Evolutionary conservation across 2,329 filamentous ascomycete species (phyloP), one percentile per base, ranked within the genome.

Genomic region (Ascochyta viciae-villosae): DNA sequence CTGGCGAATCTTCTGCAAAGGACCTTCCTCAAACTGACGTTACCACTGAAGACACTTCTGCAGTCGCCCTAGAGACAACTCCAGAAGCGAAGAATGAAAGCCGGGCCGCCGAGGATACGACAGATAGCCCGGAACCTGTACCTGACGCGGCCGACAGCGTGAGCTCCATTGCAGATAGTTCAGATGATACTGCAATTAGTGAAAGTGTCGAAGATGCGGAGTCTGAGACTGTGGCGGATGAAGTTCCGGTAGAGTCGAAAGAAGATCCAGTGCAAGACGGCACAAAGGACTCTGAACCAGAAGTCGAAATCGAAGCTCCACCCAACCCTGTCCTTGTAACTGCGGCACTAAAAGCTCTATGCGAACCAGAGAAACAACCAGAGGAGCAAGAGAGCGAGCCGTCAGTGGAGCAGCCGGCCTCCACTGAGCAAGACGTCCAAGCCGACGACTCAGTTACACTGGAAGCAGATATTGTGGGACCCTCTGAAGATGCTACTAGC

Each of bases 301-400:
- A 44, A 29, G 40, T 38, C 19, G 49, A 27, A 26, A 23, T 33
- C 13, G 47, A 56, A 47, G 42, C 53, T 12, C 53, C 53, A n/a
- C 29, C 53, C 1, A 39, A 51, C 13, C 42, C 31, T 39, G 47
- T 56, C 6, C 47, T 56, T 6, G 42, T 56, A 16, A 43, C 47
- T 29, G 53, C 47, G 2, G 53, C 53, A 3, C 3, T 56, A 33
- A 51, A 39, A 31, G 42, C 53, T 31, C 15, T 56, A 10, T 47
- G 42, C n/a, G 24, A 46, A n/a, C 48, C 38, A 15, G 42, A 42
- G 24, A 27, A 39, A 15, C 26, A 45, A 15, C 27, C 47, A 23
- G 23, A 22, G 1, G 15, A 19, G 13, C 29, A 50, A 42, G 29
- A 31, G 4, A n/a, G 9, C 7, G 40, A 15, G 16, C 13, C 12